A percentile compares a stretch with the other conserved stretches of the same genome.
Evolutionary conservation across 495 filamentous ascomycete species (phyloP).

Genomic region (Penicillium daleae): DNA sequence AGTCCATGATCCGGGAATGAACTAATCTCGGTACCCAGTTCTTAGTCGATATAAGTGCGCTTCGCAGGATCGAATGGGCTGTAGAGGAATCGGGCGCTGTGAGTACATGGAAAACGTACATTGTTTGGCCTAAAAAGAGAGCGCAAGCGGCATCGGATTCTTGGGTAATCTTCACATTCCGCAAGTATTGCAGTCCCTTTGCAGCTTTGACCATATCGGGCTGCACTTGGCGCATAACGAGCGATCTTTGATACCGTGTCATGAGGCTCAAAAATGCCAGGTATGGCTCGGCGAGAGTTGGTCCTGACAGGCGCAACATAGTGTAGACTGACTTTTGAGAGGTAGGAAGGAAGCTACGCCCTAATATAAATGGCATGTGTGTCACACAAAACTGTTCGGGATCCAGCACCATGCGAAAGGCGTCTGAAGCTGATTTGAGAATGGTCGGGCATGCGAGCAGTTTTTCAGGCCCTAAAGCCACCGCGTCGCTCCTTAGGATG

Average conservation of each 20-base stretch:
- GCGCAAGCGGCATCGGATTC: conserved; percentile 29
- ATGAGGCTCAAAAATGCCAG: conserved; percentile 30
- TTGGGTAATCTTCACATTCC: conserved; percentile 22
- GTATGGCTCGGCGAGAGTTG: conserved; percentile 30
- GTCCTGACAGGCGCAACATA: conserved; percentile 21
- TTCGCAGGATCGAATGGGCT: conserved; percentile 32
- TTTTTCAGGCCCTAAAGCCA: conserved; percentile 21
- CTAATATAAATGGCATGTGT: conserved; percentile 29
- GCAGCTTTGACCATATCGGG: conserved; percentile 30
- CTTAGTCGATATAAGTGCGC: conserved; percentile 30
- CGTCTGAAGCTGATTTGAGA: conserved; percentile 26
- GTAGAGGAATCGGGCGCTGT: conserved; percentile 28
- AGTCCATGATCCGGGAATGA: conserved; percentile 27
- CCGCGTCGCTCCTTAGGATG: conserved; percentile 7
- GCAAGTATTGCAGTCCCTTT: conserved; percentile 25
- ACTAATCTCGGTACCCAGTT: conserved; percentile 30
- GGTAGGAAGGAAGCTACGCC: conserved; percentile 23
- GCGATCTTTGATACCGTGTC: conserved; percentile 28
- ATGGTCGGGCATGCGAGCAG: conserved; percentile 20
- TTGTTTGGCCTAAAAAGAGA: conserved; percentile 33
- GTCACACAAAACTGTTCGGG: conserved; percentile 27
- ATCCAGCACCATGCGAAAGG: conserved; percentile 28
- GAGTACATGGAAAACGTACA: conserved; percentile 36
- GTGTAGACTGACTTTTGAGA: conserved; percentile 22
- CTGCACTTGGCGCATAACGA: conserved; percentile 23